phyloP scores from a whole-genome alignment of 75 land plant genomes.

The Selaginella tamariscina region DNA sequence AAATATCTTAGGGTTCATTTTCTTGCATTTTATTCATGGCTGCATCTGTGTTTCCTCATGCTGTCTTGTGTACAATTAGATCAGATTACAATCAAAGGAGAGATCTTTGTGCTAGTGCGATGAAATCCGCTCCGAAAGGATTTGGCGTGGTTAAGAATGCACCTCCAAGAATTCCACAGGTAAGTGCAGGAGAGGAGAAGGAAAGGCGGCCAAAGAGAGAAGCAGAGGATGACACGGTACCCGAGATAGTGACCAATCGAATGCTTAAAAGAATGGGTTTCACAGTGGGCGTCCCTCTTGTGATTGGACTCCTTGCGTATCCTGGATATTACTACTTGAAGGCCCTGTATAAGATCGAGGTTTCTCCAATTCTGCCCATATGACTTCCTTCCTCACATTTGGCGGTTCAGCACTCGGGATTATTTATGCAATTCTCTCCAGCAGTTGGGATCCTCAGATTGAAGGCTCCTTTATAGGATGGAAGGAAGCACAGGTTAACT shows the following conservation, averaged over 20 bases:
- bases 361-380: constrained; percentile 68
- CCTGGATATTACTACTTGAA: constrained; percentile 33
- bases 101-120: no score
- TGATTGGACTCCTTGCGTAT: constrained; percentile 34
- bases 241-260: constrained; percentile 51
- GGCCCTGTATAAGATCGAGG: constrained; percentile 38
- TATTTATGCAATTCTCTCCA: constrained; percentile 62
- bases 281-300: constrained; percentile 48
- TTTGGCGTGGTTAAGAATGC: no score
- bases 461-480: background rate
- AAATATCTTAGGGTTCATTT: no score
- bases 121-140: background rate
- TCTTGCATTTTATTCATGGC: no score
- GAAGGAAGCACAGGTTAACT: constrained; percentile 34
- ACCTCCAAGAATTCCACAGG: no score
- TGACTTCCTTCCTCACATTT: constrained; percentile 42
- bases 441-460: constrained; percentile 55
- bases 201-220: constrained; percentile 41
- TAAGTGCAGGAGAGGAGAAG: no score
- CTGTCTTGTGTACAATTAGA: no score
- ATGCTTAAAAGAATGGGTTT: constrained; percentile 47
- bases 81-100: no score
- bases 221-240: constrained; percentile 32
- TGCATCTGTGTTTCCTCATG: no score
- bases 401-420: constrained; percentile 61